A percentile compares a stretch with the other conserved stretches of the same genome.
These are phyloP conservation scores for Lavandula angustifolia DNA, from an alignment of 257 asterid genomes.

Conservation along the genomic window DNA sequence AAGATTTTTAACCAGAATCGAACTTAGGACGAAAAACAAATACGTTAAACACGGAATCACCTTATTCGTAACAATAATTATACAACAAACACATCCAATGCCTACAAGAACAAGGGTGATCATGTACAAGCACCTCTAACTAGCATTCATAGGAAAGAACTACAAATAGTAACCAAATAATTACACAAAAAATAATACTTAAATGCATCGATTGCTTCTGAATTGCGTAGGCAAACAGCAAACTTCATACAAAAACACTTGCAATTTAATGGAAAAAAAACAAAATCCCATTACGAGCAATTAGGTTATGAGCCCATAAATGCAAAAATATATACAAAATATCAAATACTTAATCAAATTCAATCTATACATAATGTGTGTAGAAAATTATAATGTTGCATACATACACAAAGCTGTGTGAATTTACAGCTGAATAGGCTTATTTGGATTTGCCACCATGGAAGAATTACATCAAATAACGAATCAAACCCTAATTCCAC, in stretches of 20 bases:
- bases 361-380: slow-evolving; percentile 17
- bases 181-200: not conserved
- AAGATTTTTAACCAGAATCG: not conserved
- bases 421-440: slow-evolving; percentile 10
- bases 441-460: slow-evolving; percentile 10
- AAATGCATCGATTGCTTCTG: slow-evolving; percentile 6
- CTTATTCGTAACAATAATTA: not conserved
- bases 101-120: not conserved
- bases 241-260: not conserved
- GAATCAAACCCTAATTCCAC: slow-evolving; percentile 1
- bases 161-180: slow-evolving; percentile 5
- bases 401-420: slow-evolving; percentile 14
- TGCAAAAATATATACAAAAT: slow-evolving; percentile 16
- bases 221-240: not conserved
- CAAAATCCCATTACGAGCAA: slow-evolving; percentile 21
- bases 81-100: not conserved
- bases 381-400: not conserved
- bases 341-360: slow-evolving; percentile 7
- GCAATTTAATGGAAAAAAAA: not conserved
- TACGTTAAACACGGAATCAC: slow-evolving; percentile 12
- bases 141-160: not conserved
- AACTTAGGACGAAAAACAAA: not conserved
- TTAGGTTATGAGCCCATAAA: slow-evolving; percentile 29
- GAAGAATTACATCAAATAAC: not conserved
- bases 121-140: not conserved